These are phyloP conservation scores for Madurella mycetomatis DNA, from an alignment of 2,329 filamentous ascomycete genomes.

Conservation along the genomic window DNA sequence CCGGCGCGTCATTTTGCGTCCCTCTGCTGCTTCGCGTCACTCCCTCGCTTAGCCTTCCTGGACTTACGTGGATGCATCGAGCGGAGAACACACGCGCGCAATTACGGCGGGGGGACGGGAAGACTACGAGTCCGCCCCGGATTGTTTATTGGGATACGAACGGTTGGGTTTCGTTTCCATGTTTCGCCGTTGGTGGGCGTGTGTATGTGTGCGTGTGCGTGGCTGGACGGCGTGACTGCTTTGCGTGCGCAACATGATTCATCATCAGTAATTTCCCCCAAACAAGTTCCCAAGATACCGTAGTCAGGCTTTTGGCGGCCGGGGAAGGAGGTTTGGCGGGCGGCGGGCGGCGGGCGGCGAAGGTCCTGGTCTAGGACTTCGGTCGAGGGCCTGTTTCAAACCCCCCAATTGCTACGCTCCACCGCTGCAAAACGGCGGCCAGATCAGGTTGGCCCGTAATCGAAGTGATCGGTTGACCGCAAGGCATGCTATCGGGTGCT, in stretches of 20 bases:
- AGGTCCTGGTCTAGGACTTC: no score
- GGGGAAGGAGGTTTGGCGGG: background rate
- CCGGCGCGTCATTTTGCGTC: no score
- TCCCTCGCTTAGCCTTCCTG: no score
- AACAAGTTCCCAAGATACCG: no score
- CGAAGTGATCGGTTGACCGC: background rate
- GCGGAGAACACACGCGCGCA: no score
- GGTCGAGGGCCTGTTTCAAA: background rate
- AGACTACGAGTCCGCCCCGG: no score
- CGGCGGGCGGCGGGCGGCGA: no score
- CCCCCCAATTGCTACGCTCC: no score
- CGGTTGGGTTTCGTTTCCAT: background rate
- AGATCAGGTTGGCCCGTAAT: background rate
- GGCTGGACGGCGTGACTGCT: no score
- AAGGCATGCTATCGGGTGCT: background rate
- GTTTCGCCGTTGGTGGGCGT: background rate
- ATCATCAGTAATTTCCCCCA: slow-evolving; percentile 10
- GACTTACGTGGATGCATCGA: no score
- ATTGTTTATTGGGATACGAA: background rate
- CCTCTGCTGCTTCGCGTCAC: no score
- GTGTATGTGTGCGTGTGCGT: background rate
- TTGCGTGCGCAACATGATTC: slow-evolving; percentile 9
- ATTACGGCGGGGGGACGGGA: no score
- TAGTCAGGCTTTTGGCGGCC: slow-evolving; percentile 1
- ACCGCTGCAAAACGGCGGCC: background rate